Evolutionary conservation across 139 green algal species (phyloP), one percentile per base, ranked within the genome.

Genomic region (Chlamydomonas applanata): DNA sequence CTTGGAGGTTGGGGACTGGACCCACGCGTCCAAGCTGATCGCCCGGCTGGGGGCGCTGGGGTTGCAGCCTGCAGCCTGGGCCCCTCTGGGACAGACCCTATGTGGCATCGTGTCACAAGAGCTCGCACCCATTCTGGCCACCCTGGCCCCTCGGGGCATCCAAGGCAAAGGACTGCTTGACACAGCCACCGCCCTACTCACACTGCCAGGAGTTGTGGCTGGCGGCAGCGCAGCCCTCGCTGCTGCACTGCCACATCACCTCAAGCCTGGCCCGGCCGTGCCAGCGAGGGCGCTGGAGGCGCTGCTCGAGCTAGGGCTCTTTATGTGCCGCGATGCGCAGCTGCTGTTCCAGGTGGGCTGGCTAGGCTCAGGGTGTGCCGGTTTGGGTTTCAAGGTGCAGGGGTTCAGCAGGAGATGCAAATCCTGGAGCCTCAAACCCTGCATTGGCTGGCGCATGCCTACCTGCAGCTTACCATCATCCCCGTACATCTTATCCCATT

Each of bases 11-110:
- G 59, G 66, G 1, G 59, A 66, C 29, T 80, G 73, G 78, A 49
- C 54, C 29, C 63, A 61, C 40, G 71, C 71, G 19, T 24, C 60
- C 30, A 45, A 72, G 32, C 78, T 92, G 46, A 72, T 87, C 49
- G 65, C 71, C 24, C 78, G 73, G 54, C 84, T 90, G 72, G 7
- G 44, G 5, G 34, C 59, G 13, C 34, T 83, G 35, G 84, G 87
- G 19, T 49, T 90, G 4, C 45, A 81, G 35, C 80, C 86, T 1
- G 80, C 82, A 0, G 76, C 79, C 7, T 77, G 87, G 73, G 68
- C 69, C 14, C 40, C 53, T 7, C 79, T 91, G n/a, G 80, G 71
- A 24, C 34, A 49, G 0, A 76, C 84, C 17, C 77, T 92, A 22
- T 84, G 78, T 49, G 33, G 49, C 24, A 46, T 78, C 35, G 45